Evolutionary conservation across 495 filamentous ascomycete species (phyloP), one percentile per base, ranked within the genome.

Genomic region (Annulohypoxylon maeteangense): DNA sequence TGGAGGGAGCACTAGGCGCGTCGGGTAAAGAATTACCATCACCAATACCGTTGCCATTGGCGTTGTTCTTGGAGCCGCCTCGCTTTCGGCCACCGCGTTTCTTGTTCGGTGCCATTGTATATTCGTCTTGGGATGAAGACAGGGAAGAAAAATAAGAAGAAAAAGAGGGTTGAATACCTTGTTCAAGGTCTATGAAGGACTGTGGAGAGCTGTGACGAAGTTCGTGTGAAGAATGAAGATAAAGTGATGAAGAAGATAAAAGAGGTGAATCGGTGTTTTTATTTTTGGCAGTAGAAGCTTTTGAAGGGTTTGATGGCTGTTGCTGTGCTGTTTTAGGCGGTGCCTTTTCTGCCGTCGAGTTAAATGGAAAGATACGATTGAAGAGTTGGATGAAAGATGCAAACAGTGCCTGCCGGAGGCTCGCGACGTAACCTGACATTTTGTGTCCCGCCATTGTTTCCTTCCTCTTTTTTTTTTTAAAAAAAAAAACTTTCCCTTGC

Each of bases 391-490:
- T 68, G 66, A 78, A 76, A 69, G 74, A 70, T 63, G 75, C 75
- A 78, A 78, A 78, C 75, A 78, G 65, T 31, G 59, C 74, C 67
- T 75, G 67, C 75, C 75, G 76, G 63, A 78, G 38, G 66, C 56
- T 76, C 74, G 62, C 65, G 23, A 70, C 72, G 75, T 78, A 78
- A 78, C 75, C 67, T 70, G 71, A 76, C 48, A 74, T 72, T 72
- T 76, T 74, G 74, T 74, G 75, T 75, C 74, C 74, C 75, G 74
- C 74, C 75, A 78, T 78, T 72, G 48, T 71, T 69, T 65, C 51
- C 65, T 55, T 22, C 23, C 51, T 72, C 45, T 44, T 45, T 53
- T 63, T 38, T 65, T 65, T 64, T 29, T n/a, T n/a, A n/a, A n/a
- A n/a, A n/a, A n/a, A n/a, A n/a, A n/a, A n/a, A n/a, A n/a, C n/a